Evolutionary conservation across 2,329 filamentous ascomycete genomes (phyloP).

Genomic region (Ilyonectria destructans): DNA sequence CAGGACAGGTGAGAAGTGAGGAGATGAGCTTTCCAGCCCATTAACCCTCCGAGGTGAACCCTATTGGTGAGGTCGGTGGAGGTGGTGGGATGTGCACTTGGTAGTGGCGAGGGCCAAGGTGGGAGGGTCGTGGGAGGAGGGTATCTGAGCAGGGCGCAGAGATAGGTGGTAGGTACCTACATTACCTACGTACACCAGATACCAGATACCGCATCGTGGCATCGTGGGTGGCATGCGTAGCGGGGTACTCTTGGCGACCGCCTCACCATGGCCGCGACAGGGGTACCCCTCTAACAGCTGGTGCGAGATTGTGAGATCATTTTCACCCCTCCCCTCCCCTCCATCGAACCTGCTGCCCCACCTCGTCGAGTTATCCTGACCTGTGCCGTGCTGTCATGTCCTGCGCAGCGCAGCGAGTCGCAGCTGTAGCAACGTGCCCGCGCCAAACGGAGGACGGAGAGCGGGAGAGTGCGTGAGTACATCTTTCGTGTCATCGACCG

Average conservation of each 20-base stretch:
- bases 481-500: conserved; percentile 42
- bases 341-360: conserved; percentile 41
- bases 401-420: conserved; percentile 6
- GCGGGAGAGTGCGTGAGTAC: conserved; percentile 34
- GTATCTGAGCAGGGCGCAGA: not conserved
- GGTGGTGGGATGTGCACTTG: conserved; percentile 7
- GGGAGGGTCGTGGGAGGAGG: not conserved
- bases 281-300: conserved; percentile 31
- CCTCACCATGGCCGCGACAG: conserved; percentile 1
- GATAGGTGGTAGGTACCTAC: too few species aligned
- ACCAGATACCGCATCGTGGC: conserved; percentile 10
- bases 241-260: conserved; percentile 33
- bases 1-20: conserved; percentile 2
- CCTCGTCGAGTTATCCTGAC: conserved; percentile 27
- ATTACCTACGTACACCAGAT: too few species aligned
- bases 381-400: conserved; percentile 22
- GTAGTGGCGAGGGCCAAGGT: conserved; percentile 5
- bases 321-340: conserved; percentile 36
- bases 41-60: conserved; percentile 13
- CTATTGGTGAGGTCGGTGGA: conserved; percentile 18
- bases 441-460: conserved; percentile 14
- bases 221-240: conserved; percentile 28
- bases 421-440: conserved; percentile 17
- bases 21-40: conserved; percentile 10
- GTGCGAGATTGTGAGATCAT: conserved; percentile 42